These are phyloP conservation scores for Erigeron canadensis DNA, from an alignment of 129 eudicot genomes.

Conservation along the genomic window DNA sequence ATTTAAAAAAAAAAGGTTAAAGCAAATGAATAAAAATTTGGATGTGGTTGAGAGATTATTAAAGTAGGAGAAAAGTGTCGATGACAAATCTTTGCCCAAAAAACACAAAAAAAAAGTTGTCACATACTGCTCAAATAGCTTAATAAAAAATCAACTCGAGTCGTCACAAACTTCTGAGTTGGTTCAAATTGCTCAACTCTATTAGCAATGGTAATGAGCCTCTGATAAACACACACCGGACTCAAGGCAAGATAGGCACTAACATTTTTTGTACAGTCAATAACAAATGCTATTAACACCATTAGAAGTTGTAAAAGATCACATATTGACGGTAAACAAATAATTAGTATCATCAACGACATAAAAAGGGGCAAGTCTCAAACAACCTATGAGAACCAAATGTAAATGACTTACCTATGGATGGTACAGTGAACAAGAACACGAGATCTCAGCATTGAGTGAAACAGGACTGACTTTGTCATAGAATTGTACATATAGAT, in stretches of 20 bases:
- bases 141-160: not conserved
- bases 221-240: not conserved
- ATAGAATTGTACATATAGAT: conserved; percentile 21
- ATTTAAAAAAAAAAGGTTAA: too few relatives aligned
- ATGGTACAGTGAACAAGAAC: not conserved
- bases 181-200: not conserved
- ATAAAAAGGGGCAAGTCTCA: not conserved
- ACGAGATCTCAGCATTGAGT: not conserved
- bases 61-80: not conserved
- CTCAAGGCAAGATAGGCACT: not conserved
- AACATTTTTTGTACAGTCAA: not conserved
- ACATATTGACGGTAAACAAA: not conserved
- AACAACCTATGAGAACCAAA: not conserved
- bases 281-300: not conserved
- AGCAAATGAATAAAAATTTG: not conserved
- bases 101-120: not conserved
- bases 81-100: not conserved
- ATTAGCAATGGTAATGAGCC: not conserved
- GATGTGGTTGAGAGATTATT: not conserved
- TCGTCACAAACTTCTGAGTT: not conserved
- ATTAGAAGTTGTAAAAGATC: not conserved
- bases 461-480: conserved; percentile 7
- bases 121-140: not conserved
- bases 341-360: not conserved
- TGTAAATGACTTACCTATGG: not conserved